These are phyloP conservation scores for Corymbia citriodora DNA, from an alignment of 441 rosid genomes.

Conservation along the genomic window DNA sequence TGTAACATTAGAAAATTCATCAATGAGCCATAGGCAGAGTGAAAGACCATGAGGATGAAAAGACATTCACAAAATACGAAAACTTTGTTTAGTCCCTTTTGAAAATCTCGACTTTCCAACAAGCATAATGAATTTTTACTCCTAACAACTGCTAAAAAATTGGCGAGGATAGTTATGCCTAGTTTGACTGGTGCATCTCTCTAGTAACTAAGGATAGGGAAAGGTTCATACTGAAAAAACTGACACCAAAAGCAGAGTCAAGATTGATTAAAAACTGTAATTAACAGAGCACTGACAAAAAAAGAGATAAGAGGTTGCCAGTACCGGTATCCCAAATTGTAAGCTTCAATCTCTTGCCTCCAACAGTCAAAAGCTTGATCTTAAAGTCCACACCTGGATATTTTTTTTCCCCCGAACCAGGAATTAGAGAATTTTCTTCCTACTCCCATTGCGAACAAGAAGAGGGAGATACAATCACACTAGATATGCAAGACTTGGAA, in stretches of 20 bases:
- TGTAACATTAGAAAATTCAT: neutral
- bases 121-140: neutral
- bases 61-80: neutral
- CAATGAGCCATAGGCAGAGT: neutral
- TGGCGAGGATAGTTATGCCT: neutral
- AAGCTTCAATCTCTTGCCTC: constrained; percentile 63
- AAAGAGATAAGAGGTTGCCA: neutral
- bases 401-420: neutral
- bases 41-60: neutral
- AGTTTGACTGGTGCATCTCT: neutral
- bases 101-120: neutral
- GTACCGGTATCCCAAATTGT: constrained; percentile 85
- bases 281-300: neutral
- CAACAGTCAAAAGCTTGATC: constrained; percentile 43
- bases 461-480: neutral
- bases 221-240: neutral
- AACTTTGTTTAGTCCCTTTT: neutral
- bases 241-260: neutral
- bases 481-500: neutral
- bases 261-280: neutral
- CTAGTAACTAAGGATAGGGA: neutral
- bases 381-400: constrained; percentile 72
- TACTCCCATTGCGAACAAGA: neutral
- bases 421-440: neutral
- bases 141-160: neutral